Evolutionary conservation across 257 asterid species (phyloP).

Genomic region (Pogostemon cablin): DNA sequence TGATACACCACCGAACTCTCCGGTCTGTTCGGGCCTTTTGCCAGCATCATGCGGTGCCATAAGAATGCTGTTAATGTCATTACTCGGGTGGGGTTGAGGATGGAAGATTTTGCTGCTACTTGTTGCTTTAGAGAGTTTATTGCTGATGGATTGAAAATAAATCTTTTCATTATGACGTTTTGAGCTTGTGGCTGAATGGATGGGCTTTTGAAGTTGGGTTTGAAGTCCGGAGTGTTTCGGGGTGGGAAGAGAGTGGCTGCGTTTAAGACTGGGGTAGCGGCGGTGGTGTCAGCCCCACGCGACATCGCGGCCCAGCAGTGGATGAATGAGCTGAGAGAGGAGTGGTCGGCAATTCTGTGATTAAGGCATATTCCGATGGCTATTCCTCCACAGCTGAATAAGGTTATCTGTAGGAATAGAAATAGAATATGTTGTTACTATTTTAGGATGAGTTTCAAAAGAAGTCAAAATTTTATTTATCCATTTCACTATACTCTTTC

Average conservation of each 20-base stretch:
- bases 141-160: conserved; percentile 43
- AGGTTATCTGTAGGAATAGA: conserved; percentile 29
- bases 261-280: conserved; percentile 39
- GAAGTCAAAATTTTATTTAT: too few relatives aligned
- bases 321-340: conserved; percentile 48
- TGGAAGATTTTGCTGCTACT: conserved; percentile 15
- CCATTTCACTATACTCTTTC: too few relatives aligned
- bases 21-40: conserved; percentile 26
- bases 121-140: conserved; percentile 33
- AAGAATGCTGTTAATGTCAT: conserved; percentile 51
- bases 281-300: neutral
- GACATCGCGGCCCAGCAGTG: conserved; percentile 49
- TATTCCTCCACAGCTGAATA: conserved; percentile 52
- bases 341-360: conserved; percentile 53
- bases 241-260: conserved; percentile 55
- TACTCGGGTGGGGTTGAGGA: conserved; percentile 40
- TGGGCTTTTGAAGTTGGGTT: conserved; percentile 29
- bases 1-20: conserved; percentile 40
- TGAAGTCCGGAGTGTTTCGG: conserved; percentile 40
- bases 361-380: conserved; percentile 51
- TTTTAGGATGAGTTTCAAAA: too few relatives aligned
- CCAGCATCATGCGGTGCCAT: conserved; percentile 50
- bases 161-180: conserved; percentile 34
- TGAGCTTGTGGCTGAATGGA: conserved; percentile 35
- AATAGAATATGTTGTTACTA: too few relatives aligned